Conservation (phyloP, 108 stramenopile genomes). For the Skeletonema costatum region DNA sequence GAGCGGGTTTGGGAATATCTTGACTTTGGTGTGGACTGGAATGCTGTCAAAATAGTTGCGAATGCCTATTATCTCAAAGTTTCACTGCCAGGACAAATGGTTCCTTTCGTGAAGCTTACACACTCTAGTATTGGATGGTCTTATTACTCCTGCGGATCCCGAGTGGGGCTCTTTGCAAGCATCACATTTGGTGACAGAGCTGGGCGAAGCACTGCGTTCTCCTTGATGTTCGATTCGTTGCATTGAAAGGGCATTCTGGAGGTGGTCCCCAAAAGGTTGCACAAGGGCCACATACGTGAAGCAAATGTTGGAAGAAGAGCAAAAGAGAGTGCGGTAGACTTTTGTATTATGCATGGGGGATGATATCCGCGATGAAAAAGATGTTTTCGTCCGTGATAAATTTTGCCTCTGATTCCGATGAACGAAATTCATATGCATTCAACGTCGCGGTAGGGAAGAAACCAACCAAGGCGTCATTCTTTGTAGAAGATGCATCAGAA, state of each 20-base stretch:
- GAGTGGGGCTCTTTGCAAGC: constrained; percentile 98
- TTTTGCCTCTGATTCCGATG: constrained; percentile 71
- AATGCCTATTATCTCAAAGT: constrained; percentile 92
- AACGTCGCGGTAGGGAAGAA: constrained; percentile 89
- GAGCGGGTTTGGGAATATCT: constrained; percentile 72
- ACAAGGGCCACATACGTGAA: constrained; percentile 91
- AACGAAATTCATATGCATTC: constrained; percentile 54
- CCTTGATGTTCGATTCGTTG: constrained; percentile 94
- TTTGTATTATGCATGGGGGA: constrained; percentile 95
- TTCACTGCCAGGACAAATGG: constrained; percentile 95
- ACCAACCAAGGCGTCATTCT: constrained; percentile 82
- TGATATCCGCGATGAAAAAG: constrained; percentile 94
- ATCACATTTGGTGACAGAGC: constrained; percentile 87
- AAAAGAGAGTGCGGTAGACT: constrained; percentile 69
- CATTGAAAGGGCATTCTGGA: constrained; percentile 91
- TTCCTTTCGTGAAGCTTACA: constrained; percentile 90
- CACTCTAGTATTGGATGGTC: constrained; percentile 96
- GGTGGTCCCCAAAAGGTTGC: constrained; percentile 81
- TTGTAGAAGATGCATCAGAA: constrained; percentile 79
- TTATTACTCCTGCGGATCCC: constrained; percentile 98
- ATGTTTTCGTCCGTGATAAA: constrained; percentile 93
- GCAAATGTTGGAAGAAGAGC: constrained; percentile 76
- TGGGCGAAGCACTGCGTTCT: constrained; percentile 85
- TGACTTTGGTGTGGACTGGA: constrained; percentile 94
- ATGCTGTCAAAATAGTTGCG: constrained; percentile 83